Evolutionary conservation across 176 grass and related monocot genomes (phyloP).

Genomic region (Musa beccarii): DNA sequence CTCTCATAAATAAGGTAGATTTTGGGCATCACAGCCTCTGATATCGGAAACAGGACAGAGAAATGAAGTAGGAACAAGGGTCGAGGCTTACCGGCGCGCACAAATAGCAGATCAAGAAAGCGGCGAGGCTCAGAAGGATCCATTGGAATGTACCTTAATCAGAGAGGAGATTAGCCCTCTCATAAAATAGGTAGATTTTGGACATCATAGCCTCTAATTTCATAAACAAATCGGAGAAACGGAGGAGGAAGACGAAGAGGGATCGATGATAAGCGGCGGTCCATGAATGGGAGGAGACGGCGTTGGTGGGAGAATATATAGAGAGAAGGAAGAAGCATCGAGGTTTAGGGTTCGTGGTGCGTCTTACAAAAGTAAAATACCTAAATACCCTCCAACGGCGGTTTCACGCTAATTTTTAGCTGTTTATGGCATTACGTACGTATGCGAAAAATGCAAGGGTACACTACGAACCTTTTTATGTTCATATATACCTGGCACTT

Average conservation of each 20-base stretch:
- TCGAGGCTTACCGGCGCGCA: not conserved
- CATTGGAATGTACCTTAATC: constrained; percentile 76
- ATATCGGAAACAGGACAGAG: not conserved
- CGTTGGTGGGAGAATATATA: not conserved
- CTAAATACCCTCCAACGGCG: too few relatives aligned
- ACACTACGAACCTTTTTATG: too few relatives aligned
- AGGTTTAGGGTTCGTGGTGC: too few relatives aligned
- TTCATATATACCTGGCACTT: too few relatives aligned
- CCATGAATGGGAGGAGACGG: too few relatives aligned
- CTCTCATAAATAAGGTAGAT: constrained; percentile 76
- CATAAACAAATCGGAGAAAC: not conserved
- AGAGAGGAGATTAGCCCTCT: constrained; percentile 32
- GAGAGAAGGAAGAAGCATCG: not conserved
- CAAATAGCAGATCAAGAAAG: not conserved
- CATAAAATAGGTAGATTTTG: constrained; percentile 73
- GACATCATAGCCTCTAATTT: constrained; percentile 33
- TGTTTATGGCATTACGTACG: too few relatives aligned
- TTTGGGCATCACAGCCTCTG: constrained; percentile 38
- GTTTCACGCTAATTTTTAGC: too few relatives aligned
- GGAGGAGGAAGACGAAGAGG: not conserved
- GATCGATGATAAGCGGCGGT: not conserved
- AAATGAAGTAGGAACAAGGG: not conserved
- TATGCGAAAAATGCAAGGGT: too few relatives aligned
- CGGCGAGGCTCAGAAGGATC: constrained; percentile 84
- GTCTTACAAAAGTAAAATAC: too few relatives aligned